Conservation (phyloP, 129 eudicot genomes). For the Tagetes erecta region DNA sequence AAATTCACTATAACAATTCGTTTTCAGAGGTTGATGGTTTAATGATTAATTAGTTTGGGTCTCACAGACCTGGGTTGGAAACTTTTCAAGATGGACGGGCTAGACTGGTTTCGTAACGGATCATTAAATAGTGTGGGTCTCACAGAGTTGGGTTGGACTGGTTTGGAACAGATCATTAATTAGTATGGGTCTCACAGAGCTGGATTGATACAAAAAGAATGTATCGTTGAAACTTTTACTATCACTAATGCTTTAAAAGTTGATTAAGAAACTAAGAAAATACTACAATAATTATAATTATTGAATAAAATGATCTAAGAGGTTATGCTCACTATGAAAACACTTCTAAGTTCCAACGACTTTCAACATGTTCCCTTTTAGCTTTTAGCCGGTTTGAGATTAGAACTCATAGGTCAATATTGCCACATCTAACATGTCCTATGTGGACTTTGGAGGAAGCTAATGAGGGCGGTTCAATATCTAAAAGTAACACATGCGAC, state of each 20-base stretch:
- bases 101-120: not conserved
- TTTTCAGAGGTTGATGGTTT: not conserved
- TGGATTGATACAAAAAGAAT: not conserved
- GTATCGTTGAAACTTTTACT: not conserved
- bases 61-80: no score
- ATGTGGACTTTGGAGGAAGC: not conserved
- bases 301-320: not conserved
- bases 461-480: not conserved
- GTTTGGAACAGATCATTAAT: no score
- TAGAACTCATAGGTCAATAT: not conserved
- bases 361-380: not conserved
- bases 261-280: not conserved
- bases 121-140: not conserved
- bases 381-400: not conserved
- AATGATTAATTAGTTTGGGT: no score
- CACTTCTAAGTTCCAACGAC: not conserved
- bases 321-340: not conserved
- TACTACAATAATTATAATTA: not conserved
- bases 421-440: not conserved
- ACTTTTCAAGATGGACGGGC: not conserved
- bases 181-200: no score
- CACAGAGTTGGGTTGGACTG: no score
- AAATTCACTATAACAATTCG: not conserved
- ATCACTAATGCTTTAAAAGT: not conserved
- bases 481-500: constrained; percentile 10